These are phyloP conservation scores for Penicillium diatomitis DNA, from an alignment of 495 filamentous ascomycete genomes.

Conservation along the genomic window DNA sequence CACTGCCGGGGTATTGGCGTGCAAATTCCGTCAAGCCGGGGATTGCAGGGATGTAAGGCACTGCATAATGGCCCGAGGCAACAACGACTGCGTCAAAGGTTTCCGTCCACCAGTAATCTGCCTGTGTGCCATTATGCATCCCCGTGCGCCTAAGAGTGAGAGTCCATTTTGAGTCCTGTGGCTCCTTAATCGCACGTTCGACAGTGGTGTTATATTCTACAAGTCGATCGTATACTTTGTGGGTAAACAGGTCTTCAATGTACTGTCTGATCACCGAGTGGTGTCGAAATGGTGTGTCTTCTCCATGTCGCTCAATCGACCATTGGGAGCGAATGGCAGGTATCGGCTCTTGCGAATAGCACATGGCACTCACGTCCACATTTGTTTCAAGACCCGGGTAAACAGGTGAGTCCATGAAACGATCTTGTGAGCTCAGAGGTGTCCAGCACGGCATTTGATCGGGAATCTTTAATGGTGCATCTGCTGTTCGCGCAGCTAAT, in stretches of 20 bases:
- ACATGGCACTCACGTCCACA: slow-evolving; percentile 31
- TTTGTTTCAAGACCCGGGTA: slow-evolving; percentile 34
- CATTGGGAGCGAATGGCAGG: slow-evolving; percentile 23
- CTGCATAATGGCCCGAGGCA: slow-evolving; percentile 70
- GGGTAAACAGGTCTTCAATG: slow-evolving; percentile 29
- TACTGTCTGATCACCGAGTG: slow-evolving; percentile 30
- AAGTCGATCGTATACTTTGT: slow-evolving; percentile 24
- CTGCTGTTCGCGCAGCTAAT: slow-evolving; percentile 37
- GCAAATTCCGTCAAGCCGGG: slow-evolving; percentile 29
- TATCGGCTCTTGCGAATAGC: slow-evolving; percentile 31
- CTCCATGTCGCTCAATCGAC: slow-evolving; percentile 28
- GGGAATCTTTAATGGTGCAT: slow-evolving; percentile 40
- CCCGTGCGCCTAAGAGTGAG: slow-evolving; percentile 28
- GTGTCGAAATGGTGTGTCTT: slow-evolving; percentile 31
- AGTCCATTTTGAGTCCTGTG: slow-evolving; percentile 20
- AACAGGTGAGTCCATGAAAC: slow-evolving; percentile 39
- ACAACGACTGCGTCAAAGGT: slow-evolving; percentile 66
- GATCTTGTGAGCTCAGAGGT: slow-evolving; percentile 31
- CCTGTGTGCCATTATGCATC: slow-evolving; percentile 1
- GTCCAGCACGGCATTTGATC: slow-evolving; percentile 34
- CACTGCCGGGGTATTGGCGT: slow-evolving; percentile 21
- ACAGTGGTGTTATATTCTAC: slow-evolving; percentile 36
- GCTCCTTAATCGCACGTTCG: slow-evolving; percentile 27
- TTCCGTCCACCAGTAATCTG: slow-evolving; percentile 38
- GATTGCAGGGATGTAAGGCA: slow-evolving; percentile 61